Base-by-base conservation (phyloP, 2,329 filamentous ascomycete genomes). In the Pyrenophora seminiperda region DNA sequence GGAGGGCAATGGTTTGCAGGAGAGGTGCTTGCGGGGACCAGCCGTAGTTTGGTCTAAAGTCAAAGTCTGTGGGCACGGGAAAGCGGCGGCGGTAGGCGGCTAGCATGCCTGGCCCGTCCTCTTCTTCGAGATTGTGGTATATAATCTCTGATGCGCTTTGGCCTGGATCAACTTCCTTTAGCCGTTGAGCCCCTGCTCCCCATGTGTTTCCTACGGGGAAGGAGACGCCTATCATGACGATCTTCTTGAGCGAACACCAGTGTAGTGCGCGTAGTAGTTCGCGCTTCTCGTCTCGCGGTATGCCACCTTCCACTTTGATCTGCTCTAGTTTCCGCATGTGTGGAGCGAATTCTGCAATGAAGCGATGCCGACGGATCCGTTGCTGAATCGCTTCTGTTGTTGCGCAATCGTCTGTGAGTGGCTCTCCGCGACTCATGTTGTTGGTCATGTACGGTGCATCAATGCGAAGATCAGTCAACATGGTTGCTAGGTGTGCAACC, bases 291-390 rank as follows among this genome's bases (percentile, higher is more conserved):
- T 79, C 76, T 7, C 75, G 68, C 1, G 77, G 75, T 33, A 79
- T 71, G 10, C 75, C 75, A 14, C 77, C 77, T 63, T 79, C 77
- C 15, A 79, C 62, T 49, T 79, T 79, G 59, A 79, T 67, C 32
- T 65, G 68, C 47, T 75, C 61, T 3, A 79, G 41, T n/a, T 63
- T 73, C 1, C 57, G 70, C 75, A 79, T 74, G 24, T 68, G 63
- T 1, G 73, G 59, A 2, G 72, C 75, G 41, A 79, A 78, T 5
- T 75, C 68, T 19, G 64, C 63, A 31, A 79, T 76, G 64, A 79
- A 74, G 22, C 64, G 63, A 43, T 71, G 61, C 5, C 72, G 62
- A 13, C 71, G 66, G 7, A 60, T 53, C 22, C 66, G 57, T 27
- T 61, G 58, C 30, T 63, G 58, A 7, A 46, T 39, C 31, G 58